Evolutionary conservation across 306 rosid genomes (phyloP), one percentile per base, ranked within the genome.

Genomic region (Cucurbita maxima): DNA sequence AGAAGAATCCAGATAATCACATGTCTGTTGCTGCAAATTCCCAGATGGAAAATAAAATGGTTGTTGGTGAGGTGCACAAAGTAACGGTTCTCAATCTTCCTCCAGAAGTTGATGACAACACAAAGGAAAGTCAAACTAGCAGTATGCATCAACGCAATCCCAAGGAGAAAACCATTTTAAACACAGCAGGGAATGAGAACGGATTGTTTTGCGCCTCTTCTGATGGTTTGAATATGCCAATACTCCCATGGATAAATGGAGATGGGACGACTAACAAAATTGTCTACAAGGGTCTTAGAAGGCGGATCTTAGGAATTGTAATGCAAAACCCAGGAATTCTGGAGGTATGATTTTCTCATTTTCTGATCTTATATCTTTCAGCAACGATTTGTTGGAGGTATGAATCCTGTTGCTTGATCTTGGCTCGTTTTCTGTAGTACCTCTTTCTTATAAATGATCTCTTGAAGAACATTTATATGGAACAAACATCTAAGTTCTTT

Each of bases 271-370:
- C 84, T 76, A 94, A 94, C 83, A 77, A 79, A 55, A 69, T 86
- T 71, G 89, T 94, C 71, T 91, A 83, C 79, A 91, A 79, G 82
- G 97, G 99, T 78, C 88, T 94, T 19, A 79, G 74, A 74, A 84
- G 96, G 36, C 92, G 86, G 73, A 80, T 91, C 75, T 88, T 91
- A 80, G 99, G 97, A 79, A 83, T 88, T 80, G 96, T 91, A 78
- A 89, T 94, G 99, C 99, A 91, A 83, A 91, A 84, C 83, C 97
- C 99, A 15, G 99, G 96, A 79, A 91, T 89, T 64, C 75, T 89
- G 78, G 91, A 89, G 99, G 99, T 94, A 87, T 44, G 72, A 36
- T 79, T 79, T 51, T 30, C 20, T 69, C 20, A 1, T 69, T 14
- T 44, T 19, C 62, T 52, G 38, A 74, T 30, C 34, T 30, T 30